These are phyloP conservation scores for Suillus clintonianus DNA, from an alignment of 768 basidiomycete species.

Conservation along the genomic window DNA sequence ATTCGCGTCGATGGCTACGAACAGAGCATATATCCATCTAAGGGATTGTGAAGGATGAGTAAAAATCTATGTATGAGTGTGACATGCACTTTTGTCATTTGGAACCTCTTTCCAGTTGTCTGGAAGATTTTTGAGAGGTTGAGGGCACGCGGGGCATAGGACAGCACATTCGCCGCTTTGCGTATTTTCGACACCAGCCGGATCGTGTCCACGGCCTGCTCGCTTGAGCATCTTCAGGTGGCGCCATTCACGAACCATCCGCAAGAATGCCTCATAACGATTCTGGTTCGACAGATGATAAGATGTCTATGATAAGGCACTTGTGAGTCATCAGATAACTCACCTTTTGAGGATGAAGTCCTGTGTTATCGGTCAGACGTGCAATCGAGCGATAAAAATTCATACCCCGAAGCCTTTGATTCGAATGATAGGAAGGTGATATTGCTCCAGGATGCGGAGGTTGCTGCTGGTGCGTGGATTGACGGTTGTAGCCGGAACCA, in stretches of 20 bases:
- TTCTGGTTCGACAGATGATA: too few species aligned
- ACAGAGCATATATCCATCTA: conserved; percentile 29
- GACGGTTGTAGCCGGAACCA: conserved; percentile 9
- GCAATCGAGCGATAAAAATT: conserved; percentile 27
- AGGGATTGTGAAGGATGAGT: not conserved
- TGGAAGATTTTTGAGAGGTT: conserved; percentile 6
- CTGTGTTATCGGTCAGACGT: conserved; percentile 24
- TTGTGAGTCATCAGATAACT: too few species aligned
- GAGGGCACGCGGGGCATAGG: conserved; percentile 5
- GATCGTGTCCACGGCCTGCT: not conserved
- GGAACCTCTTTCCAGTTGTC: not conserved
- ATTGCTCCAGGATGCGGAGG: conserved; percentile 23
- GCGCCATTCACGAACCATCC: too few species aligned
- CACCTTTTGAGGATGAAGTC: not conserved
- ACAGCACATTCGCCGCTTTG: not conserved
- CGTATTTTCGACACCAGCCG: conserved; percentile 5
- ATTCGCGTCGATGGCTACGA: conserved; percentile 34
- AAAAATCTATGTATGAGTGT: conserved; percentile 1
- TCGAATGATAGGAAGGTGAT: conserved; percentile 29
- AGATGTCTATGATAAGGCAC: too few species aligned
- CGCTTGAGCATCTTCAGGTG: too few species aligned
- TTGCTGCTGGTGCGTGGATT: conserved; percentile 29
- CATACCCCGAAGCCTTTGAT: conserved; percentile 27
- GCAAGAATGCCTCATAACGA: too few species aligned
- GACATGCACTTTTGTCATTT: not conserved